Evolutionary conservation across 805 yeast species (phyloP), one percentile per base, ranked within the genome.

Genomic region (Ogataea zsoltii): DNA sequence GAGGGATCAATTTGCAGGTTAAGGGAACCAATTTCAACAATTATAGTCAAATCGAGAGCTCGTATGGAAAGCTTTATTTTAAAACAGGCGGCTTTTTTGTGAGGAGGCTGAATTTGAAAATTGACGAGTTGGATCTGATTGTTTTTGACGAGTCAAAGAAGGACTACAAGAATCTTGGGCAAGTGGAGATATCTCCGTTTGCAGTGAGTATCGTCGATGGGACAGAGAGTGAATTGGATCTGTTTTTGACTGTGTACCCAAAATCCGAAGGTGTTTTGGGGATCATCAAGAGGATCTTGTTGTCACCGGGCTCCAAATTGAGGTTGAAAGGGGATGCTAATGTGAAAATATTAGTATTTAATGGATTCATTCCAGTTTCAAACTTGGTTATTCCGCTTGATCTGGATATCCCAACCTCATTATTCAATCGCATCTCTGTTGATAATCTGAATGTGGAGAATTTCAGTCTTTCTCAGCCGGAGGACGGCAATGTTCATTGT

Each of bases 271-370:
- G 68, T 12, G 60, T 68, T 4, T 44, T 68, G 16, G 63, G 61
- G 2, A 46, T 68, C n/a, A 49, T 71, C 13, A 69, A 65, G 41
- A 50, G 56, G 31, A 34, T 71, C 4, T 30, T 71, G 7, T 18
- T 49, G 2, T 49, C 66, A 19, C 68, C 72, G 3, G 63, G 60
- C 37, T 48, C 66, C 2, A 48, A 57, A 1, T 53, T 70, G 33
- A 60, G 61, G 40, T 44, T 71, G 7, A 57, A 57, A 40, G 75
- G 74, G 2, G 60, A 63, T 34, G 67, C 74, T 0, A 46, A 45
- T 1, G 60, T 71, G 25, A 56, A 57, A 12, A 41, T 71, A 1
- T 53, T 56, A n/a, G 45, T 69, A 4, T 39, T 62, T n/a, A 62
- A 61, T 32, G 72, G 71, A 2, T 56, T 50, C 28, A 30, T 70